Conservation (phyloP, 2,329 filamentous ascomycete genomes). For the Sarocladium kiliense region DNA sequence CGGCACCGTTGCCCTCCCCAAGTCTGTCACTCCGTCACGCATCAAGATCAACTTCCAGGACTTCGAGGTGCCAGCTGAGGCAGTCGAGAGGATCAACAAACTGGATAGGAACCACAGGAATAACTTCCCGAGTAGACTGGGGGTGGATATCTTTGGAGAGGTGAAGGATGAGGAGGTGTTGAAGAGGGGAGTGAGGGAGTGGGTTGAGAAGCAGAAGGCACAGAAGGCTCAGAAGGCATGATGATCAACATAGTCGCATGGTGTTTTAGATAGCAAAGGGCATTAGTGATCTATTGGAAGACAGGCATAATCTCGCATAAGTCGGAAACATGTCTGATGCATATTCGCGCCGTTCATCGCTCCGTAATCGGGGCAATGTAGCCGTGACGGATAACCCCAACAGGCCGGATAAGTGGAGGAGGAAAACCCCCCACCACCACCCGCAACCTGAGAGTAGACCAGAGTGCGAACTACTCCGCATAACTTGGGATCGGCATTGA, state of each 20-base stretch:
- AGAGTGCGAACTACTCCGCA: not conserved
- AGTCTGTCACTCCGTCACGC: constrained; percentile 61
- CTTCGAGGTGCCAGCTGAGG: constrained; percentile 29
- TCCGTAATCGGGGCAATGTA: not conserved
- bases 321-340: not conserved
- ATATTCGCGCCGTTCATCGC: not conserved
- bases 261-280: too few species aligned
- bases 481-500: not conserved
- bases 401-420: not conserved
- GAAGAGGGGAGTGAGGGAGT: constrained; percentile 27
- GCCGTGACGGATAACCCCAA: not conserved
- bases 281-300: too few species aligned
- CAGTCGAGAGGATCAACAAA: constrained; percentile 30
- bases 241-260: not conserved
- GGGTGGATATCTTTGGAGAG: constrained; percentile 38
- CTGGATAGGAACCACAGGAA: constrained; percentile 34
- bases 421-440: not conserved
- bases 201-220: constrained; percentile 25
- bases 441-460: too few species aligned
- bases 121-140: constrained; percentile 37
- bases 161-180: constrained; percentile 27
- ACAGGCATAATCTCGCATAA: not conserved
- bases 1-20: constrained; percentile 64
- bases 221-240: not conserved
- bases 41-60: constrained; percentile 60